Evolutionary conservation across 257 asterid species (phyloP), one percentile per base, ranked within the genome.

Genomic region (Fraxinus pennsylvanica): DNA sequence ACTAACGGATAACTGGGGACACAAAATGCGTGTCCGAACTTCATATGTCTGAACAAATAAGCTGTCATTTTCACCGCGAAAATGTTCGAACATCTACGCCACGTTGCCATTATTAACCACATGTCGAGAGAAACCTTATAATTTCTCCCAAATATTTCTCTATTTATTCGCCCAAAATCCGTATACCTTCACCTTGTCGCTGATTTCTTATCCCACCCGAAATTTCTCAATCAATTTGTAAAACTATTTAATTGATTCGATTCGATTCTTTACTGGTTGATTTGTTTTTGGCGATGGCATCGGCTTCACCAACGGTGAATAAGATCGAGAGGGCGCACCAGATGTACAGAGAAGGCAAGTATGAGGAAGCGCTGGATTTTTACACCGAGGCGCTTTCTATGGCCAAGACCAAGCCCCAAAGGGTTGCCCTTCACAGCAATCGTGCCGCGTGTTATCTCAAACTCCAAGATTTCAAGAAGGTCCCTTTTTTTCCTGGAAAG

Each of bases 381-480:
- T 96, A 96, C 83, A 93, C 97, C 2, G 94, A 93, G 75, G 97
- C 98, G n/a, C 94, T 96, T 54, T 90, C 94, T 74, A 54, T 86
- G 86, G 94, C 99, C 39, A 94, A 89, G 88, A 88, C 93, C 74
- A 89, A 87, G 63, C 92, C 96, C 69, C 99, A 93, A 82, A 90
- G 81, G 87, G 92, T 96, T 78, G 99, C 99, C 29, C 96, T 96
- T 65, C 99, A 96, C 82, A 96, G 99, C 85, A 96, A 96, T 80
- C 97, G 98, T 14, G 99, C 99, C 81, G 99, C 99, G 71, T 96
- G 99, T 85, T 92, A 75, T 80, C 89, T 96, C 76, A 92, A 92
- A 81, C 98, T 96, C 80, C 97, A 91, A 77, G 86, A 85, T 80
- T 96, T 96, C 89, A 85, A 79, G 71, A 90, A 90, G 99, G 99